Base-by-base conservation (phyloP, 257 asterid genomes). In the Gentiana straminea region DNA sequence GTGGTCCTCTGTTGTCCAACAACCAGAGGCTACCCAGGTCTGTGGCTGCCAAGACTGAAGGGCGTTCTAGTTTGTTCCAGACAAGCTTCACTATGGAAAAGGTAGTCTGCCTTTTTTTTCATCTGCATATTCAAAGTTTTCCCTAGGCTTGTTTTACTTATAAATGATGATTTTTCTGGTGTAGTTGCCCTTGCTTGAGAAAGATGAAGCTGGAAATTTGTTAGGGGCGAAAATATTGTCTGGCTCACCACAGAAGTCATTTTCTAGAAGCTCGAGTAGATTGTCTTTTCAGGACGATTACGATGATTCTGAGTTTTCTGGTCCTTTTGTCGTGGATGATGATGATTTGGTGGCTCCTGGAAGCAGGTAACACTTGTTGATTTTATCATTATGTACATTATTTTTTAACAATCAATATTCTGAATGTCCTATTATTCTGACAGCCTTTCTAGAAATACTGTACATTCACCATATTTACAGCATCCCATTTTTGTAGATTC, bases 231-330 rank as follows among this genome's bases (percentile, higher is more conserved):
- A 69, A 65, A 60, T 71, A 44, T 74, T 81, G 33, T 59, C 71
- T 59, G 75, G 70, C 76, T 77, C 91, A 6, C 81, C 84, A 55
- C 69, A 75, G 57, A 80, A 77, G 65, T 80, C 93, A 35, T 66
- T 71, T 61, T 84, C 94, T 52, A 78, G 88, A 78, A 80, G 81
- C 72, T 68, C 93, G 47, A 68, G 89, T 59, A 70, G 84, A 70
- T 62, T 84, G 61, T 82, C 90, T n/a, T 82, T 77, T 71, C 93
- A 79, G 68, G 86, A 84, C 48, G 89, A 87, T 50, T 80, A 73
- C 55, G 94, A 81, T 55, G 95, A 87, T 58, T 66, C 82, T 56
- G 89, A 74, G 61, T 78, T 76, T 71, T 77, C 77, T 64, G 96
- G 96, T 49, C 83, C 84, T 15, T 88, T 88, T 73, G 70, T 79